Base-by-base conservation (phyloP, 306 rosid genomes). In the Argentina anserina region DNA sequence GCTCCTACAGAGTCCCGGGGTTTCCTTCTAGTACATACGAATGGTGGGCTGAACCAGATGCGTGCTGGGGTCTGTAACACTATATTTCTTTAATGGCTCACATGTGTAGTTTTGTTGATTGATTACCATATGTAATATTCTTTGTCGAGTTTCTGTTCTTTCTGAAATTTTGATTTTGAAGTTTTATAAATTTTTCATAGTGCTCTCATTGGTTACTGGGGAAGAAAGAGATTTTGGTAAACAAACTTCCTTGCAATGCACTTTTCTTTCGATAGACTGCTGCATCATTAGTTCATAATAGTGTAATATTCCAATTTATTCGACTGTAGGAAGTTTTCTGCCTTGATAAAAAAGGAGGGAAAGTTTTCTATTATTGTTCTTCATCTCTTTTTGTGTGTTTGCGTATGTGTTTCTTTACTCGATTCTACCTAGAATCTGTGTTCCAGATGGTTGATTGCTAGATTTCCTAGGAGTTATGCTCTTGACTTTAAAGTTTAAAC, bases 31-130 rank as follows among this genome's bases (percentile, higher is more conserved):
- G 98, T 94, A 56, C 91, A 91, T 80, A 83, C 98, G 1, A 94
- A 94, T 78, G 98, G 98, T 14, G 98, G 98, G 65, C 97, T 94
- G 74, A 94, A 91, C 75, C 98, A 94, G 79, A 94, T 94, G 98
- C 98, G 97, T 73, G 80, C 92, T 42, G 97, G 98, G 97, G 98
- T 91, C 47, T 74, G 91, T 83, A 14, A 40, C 15, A 4, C 53
- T 18, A 61, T 49, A 67, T 82, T 70, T 79, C 21, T 63, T 60
- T 12, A 56, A 28, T 41, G 25, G 36, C 65, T 40, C 53, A 25
- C 10, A 25, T 25, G 9, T 9, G 66, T 21, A 55, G 9, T 71
- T 37, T 71, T 55, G 7, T 56, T 56, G 67, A 55, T 17, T 70
- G 20, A 18, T 56, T 25, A 56, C 28, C 17, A 25, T 12, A 56